Evolutionary conservation across 768 basidiomycete species (phyloP), one percentile per base, ranked within the genome.

Genomic region (Hericium rajendrae): DNA sequence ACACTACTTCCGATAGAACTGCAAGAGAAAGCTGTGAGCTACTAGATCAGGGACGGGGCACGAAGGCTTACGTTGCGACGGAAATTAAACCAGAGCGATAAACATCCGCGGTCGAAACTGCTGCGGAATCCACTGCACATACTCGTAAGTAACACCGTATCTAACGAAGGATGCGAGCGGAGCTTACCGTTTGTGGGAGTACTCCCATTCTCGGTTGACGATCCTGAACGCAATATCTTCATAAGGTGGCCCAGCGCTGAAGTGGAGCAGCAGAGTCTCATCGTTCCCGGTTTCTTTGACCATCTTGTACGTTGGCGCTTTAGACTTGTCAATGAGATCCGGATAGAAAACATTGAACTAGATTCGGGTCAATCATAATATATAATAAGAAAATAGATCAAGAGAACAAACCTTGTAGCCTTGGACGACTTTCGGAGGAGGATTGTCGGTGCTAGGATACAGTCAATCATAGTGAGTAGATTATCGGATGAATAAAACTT

Each of bases 161-260:
- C 38, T 18, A 18, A 12, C 20, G 37, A 18, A 49, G 28, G 18
- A 10, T 39, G 41, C 50, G 10, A 48, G 26, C 11, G 55, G 22
- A 22, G 59, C 73, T 55, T 69, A 91, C 91, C 92, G 83, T 76
- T 95, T 97, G 67, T 98, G 94, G 40, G 92, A 94, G 71, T 91
- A 95, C 65, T 98, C 97, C 97, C 97, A 99, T 70, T 97, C 94
- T 55, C 92, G 81, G 65, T 97, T 92, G 58, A 99, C 95, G 59
- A 99, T 95, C 59, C 92, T 81, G 76, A 99, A 99, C 8, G 97
- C 97, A 60, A 98, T 94, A 63, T 98, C 97, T 72, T 99, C 95
- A 68, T 99, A 99, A 0, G 95, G 95, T 53, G 95, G 94, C 8
- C 97, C 97, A 32, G 97, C 92, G 62, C 84, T 92, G 74, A 99